Conservation (phyloP, 148 eudicot genomes). For the Arbutus unedo region DNA sequence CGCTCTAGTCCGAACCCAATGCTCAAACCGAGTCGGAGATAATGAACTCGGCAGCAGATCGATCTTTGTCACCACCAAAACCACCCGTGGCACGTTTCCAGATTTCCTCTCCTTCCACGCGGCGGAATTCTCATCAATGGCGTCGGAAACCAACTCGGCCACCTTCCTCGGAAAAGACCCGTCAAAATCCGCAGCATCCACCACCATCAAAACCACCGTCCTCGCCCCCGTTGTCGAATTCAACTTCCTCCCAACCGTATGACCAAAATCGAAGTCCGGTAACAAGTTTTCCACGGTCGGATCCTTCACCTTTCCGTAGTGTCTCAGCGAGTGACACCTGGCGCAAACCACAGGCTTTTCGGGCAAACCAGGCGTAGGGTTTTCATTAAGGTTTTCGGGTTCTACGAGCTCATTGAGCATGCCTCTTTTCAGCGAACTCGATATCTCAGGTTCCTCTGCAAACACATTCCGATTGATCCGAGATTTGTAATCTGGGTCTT, state of each 20-base stretch:
- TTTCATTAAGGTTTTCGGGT: constrained; percentile 15
- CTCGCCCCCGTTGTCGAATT: constrained; percentile 56
- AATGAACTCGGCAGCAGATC: constrained; percentile 69
- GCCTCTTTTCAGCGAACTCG: constrained; percentile 61
- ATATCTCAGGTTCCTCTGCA: constrained; percentile 55
- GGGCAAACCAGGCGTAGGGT: constrained; percentile 22
- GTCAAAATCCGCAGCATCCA: constrained; percentile 87
- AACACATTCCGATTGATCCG: constrained; percentile 34
- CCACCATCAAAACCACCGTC: constrained; percentile 77
- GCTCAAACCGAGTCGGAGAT: constrained; percentile 76
- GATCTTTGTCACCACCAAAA: constrained; percentile 81
- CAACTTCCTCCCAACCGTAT: constrained; percentile 83
- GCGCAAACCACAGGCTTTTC: constrained; percentile 65
- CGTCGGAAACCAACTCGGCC: constrained; percentile 59
- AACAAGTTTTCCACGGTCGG: constrained; percentile 64
- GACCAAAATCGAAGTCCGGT: constrained; percentile 94
- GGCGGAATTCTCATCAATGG: constrained; percentile 58
- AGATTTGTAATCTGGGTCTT: constrained; percentile 49
- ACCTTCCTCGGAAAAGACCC: constrained; percentile 85
- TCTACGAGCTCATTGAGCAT: constrained; percentile 35
- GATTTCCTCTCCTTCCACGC: constrained; percentile 93
- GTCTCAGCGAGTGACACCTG: constrained; percentile 81
- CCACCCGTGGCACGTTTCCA: constrained; percentile 84
- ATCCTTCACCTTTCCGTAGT: constrained; percentile 75
- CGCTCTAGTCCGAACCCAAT: constrained; percentile 90